These are phyloP conservation scores for Hordeum marinum DNA, from an alignment of 176 grass and related monocot species.

Conservation along the genomic window DNA sequence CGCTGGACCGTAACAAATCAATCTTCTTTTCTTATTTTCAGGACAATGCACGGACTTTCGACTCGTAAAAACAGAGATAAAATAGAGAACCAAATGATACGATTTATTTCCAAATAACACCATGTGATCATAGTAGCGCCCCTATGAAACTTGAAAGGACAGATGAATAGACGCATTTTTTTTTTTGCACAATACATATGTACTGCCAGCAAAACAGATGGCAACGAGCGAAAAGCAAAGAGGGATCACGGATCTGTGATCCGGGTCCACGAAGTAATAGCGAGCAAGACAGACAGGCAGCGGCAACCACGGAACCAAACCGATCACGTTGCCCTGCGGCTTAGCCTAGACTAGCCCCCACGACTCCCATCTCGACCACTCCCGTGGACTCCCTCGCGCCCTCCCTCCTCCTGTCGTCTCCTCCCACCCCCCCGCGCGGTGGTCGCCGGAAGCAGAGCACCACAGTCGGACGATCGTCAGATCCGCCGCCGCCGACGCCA, in stretches of 20 bases:
- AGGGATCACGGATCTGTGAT: slow-evolving; percentile 28
- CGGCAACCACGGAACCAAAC: slow-evolving; percentile 36
- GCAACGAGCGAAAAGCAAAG: not conserved
- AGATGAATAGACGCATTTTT: not conserved
- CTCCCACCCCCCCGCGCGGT: not conserved
- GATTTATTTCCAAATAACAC: not conserved
- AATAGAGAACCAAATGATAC: too few relatives aligned
- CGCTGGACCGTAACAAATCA: too few relatives aligned
- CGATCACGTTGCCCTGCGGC: slow-evolving; percentile 35
- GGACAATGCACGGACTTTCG: too few relatives aligned
- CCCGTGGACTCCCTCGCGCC: slow-evolving; percentile 35
- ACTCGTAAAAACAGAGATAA: too few relatives aligned
- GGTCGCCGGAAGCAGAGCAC: slow-evolving; percentile 29
- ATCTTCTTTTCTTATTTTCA: too few relatives aligned
- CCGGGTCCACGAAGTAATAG: slow-evolving; percentile 32
- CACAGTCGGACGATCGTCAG: slow-evolving; percentile 27
- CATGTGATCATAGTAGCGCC: not conserved
- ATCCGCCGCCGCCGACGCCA: slow-evolving; percentile 26
- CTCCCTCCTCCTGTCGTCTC: not conserved
- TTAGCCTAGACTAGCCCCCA: slow-evolving; percentile 35
- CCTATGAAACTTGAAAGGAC: not conserved
- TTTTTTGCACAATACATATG: not conserved
- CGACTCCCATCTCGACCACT: slow-evolving; percentile 38
- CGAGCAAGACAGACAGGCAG: slow-evolving; percentile 27
- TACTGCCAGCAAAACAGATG: not conserved